phyloP scores from a whole-genome alignment of 768 basidiomycete species.

The Pisolithus marmoratus region DNA sequence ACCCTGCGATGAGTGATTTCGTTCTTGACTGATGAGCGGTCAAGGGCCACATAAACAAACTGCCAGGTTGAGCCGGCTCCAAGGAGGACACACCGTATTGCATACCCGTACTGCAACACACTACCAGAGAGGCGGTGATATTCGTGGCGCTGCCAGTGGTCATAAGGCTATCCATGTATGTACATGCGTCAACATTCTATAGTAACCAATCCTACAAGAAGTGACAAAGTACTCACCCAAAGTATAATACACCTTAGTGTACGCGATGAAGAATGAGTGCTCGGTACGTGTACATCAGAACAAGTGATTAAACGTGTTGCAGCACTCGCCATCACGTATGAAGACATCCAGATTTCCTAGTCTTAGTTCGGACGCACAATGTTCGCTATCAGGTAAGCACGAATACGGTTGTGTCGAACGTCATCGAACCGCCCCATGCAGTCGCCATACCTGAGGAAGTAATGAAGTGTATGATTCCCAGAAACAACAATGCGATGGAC shows the following conservation, averaged over 20 bases:
- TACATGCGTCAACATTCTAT: neutral
- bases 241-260: conserved; percentile 1
- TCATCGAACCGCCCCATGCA: conserved; percentile 6
- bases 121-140: neutral
- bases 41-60: neutral
- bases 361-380: too few species aligned
- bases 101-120: neutral
- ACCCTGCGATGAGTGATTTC: neutral
- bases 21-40: neutral
- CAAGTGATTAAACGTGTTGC: too few species aligned
- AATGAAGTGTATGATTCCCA: too few species aligned
- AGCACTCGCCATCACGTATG: too few species aligned
- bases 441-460: neutral
- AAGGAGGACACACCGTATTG: too few species aligned
- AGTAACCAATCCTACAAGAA: neutral
- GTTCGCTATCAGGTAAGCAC: too few species aligned
- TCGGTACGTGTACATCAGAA: too few species aligned
- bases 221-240: neutral
- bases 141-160: neutral
- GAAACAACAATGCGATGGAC: conserved; percentile 3
- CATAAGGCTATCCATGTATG: too few species aligned
- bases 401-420: conserved; percentile 15
- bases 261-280: too few species aligned
- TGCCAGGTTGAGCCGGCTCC: too few species aligned
- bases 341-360: too few species aligned